These are phyloP conservation scores for Moniliophthora roreri DNA, from an alignment of 1,284 basidiomycete species.

Conservation along the genomic window DNA sequence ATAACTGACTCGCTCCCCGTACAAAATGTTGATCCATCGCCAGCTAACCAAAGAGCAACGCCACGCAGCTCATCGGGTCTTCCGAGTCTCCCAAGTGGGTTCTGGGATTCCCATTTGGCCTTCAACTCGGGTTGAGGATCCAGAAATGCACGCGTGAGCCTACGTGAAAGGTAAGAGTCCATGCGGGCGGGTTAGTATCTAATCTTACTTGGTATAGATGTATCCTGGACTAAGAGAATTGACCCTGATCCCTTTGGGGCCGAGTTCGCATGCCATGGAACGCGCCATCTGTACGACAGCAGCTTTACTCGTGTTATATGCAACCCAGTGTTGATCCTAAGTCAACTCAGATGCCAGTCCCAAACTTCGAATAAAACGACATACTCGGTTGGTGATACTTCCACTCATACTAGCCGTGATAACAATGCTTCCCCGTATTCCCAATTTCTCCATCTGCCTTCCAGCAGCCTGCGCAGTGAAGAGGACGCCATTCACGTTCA, in stretches of 20 bases:
- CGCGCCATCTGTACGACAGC: conserved; percentile 82
- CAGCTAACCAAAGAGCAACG: conserved; percentile 77
- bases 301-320: conserved; percentile 82
- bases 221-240: conserved; percentile 76
- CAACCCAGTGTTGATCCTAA: conserved; percentile 72
- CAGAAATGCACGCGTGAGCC: conserved; percentile 79
- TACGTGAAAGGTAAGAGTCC: conserved; percentile 23
- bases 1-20: conserved; percentile 72
- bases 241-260: conserved; percentile 68
- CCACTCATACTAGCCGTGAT: conserved; percentile 88
- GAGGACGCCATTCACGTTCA: conserved; percentile 79
- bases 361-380: conserved; percentile 15
- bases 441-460: conserved; percentile 70
- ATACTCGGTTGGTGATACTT: conserved; percentile 77
- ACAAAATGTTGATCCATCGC: conserved; percentile 74
- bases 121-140: conserved; percentile 69
- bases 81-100: conserved; percentile 76
- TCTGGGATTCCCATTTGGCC: conserved; percentile 70
- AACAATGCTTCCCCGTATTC: conserved; percentile 75
- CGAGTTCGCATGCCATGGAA: conserved; percentile 84
- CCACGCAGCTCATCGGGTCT: conserved; percentile 77
- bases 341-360: conserved; percentile 14
- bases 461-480: conserved; percentile 81
- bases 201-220: conserved; percentile 66
- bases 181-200: not conserved